Conservation (phyloP, 495 filamentous ascomycete genomes). For the Aspergillus homomorphus region DNA sequence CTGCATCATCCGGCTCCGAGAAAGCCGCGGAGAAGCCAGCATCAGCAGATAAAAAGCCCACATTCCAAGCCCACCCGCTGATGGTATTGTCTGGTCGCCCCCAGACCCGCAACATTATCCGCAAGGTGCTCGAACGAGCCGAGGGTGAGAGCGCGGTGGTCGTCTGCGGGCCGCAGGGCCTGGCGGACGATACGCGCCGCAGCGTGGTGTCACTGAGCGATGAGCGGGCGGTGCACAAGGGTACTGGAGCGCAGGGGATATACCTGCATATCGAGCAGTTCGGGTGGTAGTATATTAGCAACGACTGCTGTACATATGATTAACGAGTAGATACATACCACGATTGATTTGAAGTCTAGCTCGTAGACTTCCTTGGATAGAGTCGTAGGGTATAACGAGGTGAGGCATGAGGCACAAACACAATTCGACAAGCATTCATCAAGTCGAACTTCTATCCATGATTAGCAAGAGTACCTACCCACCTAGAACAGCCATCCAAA, state of each 20-base stretch:
- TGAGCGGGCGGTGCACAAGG: constrained; percentile 87
- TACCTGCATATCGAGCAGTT: constrained; percentile 49
- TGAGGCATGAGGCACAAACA: too few species aligned
- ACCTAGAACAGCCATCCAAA: too few species aligned
- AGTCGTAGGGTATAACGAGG: too few species aligned
- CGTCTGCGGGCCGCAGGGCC: constrained; percentile 69
- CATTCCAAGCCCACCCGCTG: neutral
- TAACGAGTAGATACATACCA: neutral
- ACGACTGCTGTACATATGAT: constrained; percentile 3
- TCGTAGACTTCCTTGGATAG: too few species aligned
- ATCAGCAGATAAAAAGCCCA: neutral
- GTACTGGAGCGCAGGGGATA: constrained; percentile 79
- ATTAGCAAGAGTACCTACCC: too few species aligned
- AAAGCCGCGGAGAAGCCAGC: neutral
- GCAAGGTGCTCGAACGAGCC: constrained; percentile 63
- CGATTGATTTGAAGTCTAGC: neutral
- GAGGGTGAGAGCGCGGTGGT: constrained; percentile 80
- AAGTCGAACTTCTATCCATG: too few species aligned
- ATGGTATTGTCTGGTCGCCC: constrained; percentile 42
- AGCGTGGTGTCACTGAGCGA: constrained; percentile 71
- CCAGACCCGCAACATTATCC: constrained; percentile 43
- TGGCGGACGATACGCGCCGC: constrained; percentile 63
- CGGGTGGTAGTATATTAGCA: constrained; percentile 23
- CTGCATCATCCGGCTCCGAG: neutral
- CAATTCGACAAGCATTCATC: too few species aligned